Conservation (phyloP, 176 grass and related monocot genomes). For the Triticum turgidum region DNA sequence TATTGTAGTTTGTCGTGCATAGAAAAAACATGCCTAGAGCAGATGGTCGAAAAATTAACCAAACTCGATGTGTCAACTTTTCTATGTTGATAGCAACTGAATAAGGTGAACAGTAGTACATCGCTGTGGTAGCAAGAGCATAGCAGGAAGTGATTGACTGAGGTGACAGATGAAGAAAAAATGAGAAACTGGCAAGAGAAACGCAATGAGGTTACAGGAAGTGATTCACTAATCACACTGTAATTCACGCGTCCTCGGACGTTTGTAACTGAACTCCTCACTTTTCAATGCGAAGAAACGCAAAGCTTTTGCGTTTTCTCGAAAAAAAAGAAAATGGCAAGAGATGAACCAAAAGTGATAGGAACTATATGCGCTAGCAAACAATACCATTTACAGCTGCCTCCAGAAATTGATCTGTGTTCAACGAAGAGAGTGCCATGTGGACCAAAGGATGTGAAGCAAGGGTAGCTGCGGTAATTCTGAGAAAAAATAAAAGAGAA, state of each 20-base stretch:
- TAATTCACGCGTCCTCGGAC: no score
- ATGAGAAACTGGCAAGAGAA: slow-evolving; percentile 15
- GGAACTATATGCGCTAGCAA: slow-evolving; percentile 37
- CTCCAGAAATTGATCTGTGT: slow-evolving; percentile 77
- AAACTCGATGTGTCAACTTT: neutral
- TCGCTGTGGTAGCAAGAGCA: slow-evolving; percentile 10
- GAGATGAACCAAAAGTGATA: no score
- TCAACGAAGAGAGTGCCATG: slow-evolving; percentile 71
- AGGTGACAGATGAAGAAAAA: neutral
- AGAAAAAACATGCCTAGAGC: neutral
- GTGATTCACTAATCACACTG: no score
- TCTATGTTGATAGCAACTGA: neutral
- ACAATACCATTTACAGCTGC: slow-evolving; percentile 90
- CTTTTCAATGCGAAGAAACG: no score
- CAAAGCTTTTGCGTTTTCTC: no score
- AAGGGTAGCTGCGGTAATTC: slow-evolving; percentile 71
- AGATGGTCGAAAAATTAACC: neutral
- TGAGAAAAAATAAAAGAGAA: slow-evolving; percentile 36
- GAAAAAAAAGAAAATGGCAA: no score
- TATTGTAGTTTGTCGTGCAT: neutral
- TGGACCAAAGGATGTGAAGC: slow-evolving; percentile 86
- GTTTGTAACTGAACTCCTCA: no score
- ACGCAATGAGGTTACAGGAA: no score
- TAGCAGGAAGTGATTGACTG: slow-evolving; percentile 13
- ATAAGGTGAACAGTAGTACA: slow-evolving; percentile 23